A percentile compares a stretch with the other conserved stretches of the same genome.
phyloP scores from a whole-genome alignment of 768 basidiomycete genomes.

The Postia placenta region DNA sequence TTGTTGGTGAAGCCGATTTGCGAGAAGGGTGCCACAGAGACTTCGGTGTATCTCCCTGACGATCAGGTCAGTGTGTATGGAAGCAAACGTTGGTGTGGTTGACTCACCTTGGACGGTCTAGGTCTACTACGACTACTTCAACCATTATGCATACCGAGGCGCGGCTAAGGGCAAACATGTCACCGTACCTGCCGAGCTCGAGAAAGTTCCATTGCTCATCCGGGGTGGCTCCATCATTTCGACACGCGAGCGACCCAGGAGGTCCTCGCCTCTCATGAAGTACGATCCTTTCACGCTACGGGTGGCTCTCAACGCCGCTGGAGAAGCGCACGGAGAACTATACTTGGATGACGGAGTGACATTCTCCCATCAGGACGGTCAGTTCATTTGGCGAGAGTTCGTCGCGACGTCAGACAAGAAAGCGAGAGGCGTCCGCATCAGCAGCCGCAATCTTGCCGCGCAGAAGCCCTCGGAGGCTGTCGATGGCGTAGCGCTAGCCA shows the following conservation, averaged over 20 bases:
- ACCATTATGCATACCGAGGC: constrained; percentile 60
- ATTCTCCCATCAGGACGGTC: constrained; percentile 67
- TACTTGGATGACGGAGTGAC: constrained; percentile 94
- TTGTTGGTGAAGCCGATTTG: constrained; percentile 90
- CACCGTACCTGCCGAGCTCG: constrained; percentile 73
- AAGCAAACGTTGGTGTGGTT: not conserved
- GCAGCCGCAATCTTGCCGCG: constrained; percentile 49
- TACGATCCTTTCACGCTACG: constrained; percentile 90
- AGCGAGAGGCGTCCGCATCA: constrained; percentile 38
- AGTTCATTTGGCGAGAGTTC: constrained; percentile 82
- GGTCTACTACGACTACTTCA: constrained; percentile 96
- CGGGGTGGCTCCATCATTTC: constrained; percentile 89
- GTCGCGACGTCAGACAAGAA: constrained; percentile 41
- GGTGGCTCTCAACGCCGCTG: constrained; percentile 62
- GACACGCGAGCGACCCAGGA: constrained; percentile 80
- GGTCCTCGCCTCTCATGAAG: constrained; percentile 84
- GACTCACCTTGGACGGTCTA: constrained; percentile 19
- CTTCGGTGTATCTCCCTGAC: constrained; percentile 81
- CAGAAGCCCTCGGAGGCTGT: constrained; percentile 40
- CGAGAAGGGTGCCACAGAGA: constrained; percentile 58
- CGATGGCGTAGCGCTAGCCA: constrained; percentile 41
- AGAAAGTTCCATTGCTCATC: constrained; percentile 78
- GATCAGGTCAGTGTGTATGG: constrained; percentile 50
- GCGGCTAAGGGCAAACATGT: constrained; percentile 57
- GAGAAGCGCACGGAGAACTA: constrained; percentile 70